A percentile compares a stretch with the other conserved stretches of the same genome.
These are phyloP conservation scores for Gossypium arboreum DNA, from an alignment of 345 rosid genomes.

Conservation along the genomic window DNA sequence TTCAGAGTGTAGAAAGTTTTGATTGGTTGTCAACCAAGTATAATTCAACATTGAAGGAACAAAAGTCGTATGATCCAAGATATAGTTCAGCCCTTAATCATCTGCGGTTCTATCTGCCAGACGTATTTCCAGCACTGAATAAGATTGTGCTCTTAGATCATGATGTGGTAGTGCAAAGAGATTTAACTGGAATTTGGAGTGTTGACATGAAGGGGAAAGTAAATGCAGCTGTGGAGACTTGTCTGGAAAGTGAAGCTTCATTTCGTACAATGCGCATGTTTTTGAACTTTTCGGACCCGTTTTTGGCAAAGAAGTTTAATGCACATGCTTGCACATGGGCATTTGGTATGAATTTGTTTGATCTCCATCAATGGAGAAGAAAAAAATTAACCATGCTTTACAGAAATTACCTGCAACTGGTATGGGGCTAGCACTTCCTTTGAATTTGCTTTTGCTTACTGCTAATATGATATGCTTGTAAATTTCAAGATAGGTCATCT, in stretches of 20 bases:
- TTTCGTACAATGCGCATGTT: conserved; percentile 54
- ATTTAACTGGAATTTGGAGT: conserved; percentile 64
- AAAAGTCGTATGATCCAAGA: conserved; percentile 64
- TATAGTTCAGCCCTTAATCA: conserved; percentile 69
- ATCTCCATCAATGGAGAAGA: conserved; percentile 76
- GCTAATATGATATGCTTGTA: not conserved
- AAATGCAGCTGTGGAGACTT: conserved; percentile 84
- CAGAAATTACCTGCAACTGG: conserved; percentile 61
- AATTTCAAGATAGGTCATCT: not conserved
- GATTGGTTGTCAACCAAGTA: conserved; percentile 57
- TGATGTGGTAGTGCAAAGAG: conserved; percentile 90
- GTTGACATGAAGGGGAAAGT: conserved; percentile 73
- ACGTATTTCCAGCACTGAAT: conserved; percentile 65
- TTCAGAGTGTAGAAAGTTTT: conserved; percentile 62
- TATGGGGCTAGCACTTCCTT: conserved; percentile 25
- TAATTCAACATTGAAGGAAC: conserved; percentile 48
- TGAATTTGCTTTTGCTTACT: conserved; percentile 10
- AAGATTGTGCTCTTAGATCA: conserved; percentile 83
- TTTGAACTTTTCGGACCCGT: conserved; percentile 65
- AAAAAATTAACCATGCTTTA: conserved; percentile 53
- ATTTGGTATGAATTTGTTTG: conserved; percentile 86
- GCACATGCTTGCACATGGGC: conserved; percentile 88
- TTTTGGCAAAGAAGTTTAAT: conserved; percentile 52
- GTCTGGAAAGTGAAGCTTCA: conserved; percentile 55
- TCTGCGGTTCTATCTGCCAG: conserved; percentile 87